Percentiles rank a stretch among this genome's conserved stretches.
Evolutionary conservation across 73 alveolate genomes (phyloP).

Genomic region (Paramecium octaurelia): DNA sequence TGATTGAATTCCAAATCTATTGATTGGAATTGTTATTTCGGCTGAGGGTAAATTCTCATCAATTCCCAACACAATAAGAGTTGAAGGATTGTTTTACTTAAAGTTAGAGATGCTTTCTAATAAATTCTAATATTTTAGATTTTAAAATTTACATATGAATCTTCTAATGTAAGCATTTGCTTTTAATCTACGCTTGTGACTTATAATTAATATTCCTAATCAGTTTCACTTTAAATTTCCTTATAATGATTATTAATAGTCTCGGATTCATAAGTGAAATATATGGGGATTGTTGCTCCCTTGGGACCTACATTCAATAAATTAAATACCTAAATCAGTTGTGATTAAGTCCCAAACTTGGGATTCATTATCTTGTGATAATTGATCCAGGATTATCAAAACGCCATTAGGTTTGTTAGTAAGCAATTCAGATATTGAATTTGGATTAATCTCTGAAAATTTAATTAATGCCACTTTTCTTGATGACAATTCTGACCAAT

Average conservation of each 20-base stretch:
- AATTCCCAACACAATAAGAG: not conserved
- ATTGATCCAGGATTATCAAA: not conserved
- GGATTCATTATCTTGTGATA: not conserved
- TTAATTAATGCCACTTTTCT: constrained; percentile 24
- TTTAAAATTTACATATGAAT: not conserved
- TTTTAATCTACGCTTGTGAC: not conserved
- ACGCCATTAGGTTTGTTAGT: not conserved
- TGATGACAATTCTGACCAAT: not conserved
- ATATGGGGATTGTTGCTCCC: not conserved
- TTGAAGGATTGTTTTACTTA: constrained; percentile 23
- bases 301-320: not conserved
- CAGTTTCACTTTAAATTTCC: not conserved
- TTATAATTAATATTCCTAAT: not conserved
- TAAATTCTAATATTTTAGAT: not conserved
- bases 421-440: not conserved
- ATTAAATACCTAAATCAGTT: not conserved
- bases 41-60: constrained; percentile 26
- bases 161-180: not conserved
- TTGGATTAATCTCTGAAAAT: not conserved
- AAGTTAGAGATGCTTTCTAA: not conserved
- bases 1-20: not conserved
- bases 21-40: not conserved
- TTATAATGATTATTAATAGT: not conserved
- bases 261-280: not conserved
- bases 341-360: not conserved